Conservation (phyloP, 306 rosid genomes). For the Coriaria nepalensis region DNA sequence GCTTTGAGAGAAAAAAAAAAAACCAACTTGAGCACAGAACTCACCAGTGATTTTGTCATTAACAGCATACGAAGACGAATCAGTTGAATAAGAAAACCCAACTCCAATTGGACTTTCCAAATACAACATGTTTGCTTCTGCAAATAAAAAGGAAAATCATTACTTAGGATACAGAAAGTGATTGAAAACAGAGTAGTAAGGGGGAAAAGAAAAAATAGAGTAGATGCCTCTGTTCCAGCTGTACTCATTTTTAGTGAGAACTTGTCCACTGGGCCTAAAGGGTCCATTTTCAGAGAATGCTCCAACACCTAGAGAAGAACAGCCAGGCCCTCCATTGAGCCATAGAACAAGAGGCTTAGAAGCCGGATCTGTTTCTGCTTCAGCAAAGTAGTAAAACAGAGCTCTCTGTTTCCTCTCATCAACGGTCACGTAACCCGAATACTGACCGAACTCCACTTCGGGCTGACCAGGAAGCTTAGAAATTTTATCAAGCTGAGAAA, state of each 20-base stretch:
- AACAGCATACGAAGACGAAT: constrained; percentile 35
- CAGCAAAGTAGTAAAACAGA: constrained; percentile 70
- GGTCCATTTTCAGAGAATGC: constrained; percentile 55
- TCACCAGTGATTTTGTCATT: constrained; percentile 39
- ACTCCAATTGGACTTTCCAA: constrained; percentile 50
- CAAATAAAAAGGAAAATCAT: not conserved
- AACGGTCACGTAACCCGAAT: constrained; percentile 62
- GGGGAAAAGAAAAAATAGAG: not conserved
- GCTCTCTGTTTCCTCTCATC: constrained; percentile 46
- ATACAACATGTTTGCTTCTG: constrained; percentile 52
- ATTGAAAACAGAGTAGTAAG: not conserved
- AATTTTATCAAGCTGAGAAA: constrained; percentile 31
- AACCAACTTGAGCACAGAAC: not conserved
- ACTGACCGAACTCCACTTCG: constrained; percentile 54
- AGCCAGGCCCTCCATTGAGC: constrained; percentile 64
- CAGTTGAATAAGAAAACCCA: constrained; percentile 40
- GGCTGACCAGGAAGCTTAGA: constrained; percentile 68
- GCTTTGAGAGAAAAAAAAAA: not conserved
- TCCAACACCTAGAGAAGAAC: constrained; percentile 56
- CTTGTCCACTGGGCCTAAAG: constrained; percentile 39
- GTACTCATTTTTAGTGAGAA: constrained; percentile 24
- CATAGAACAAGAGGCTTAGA: constrained; percentile 89
- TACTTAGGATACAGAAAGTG: no score
- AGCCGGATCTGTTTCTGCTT: constrained; percentile 56
- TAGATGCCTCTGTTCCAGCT: constrained; percentile 42